Percentiles rank a stretch among this genome's conserved stretches.
These are phyloP conservation scores for Coriaria nepalensis DNA, from an alignment of 306 rosid species.

Conservation along the genomic window DNA sequence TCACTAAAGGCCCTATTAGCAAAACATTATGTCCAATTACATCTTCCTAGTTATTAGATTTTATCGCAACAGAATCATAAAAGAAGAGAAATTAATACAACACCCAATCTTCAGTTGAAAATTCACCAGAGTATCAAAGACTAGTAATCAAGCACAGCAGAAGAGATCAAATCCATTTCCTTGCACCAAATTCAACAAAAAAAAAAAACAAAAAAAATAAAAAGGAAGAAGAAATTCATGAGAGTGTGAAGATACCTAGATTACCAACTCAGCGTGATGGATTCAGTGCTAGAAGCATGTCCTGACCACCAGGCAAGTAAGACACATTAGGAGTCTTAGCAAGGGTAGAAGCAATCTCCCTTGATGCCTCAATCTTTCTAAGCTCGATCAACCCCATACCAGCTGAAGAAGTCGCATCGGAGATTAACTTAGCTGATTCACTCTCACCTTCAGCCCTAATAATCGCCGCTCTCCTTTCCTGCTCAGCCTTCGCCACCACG, in stretches of 20 bases:
- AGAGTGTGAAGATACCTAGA: background rate
- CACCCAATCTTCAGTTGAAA: no score
- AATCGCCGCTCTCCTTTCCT: slow-evolving; percentile 80
- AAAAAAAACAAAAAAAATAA: no score
- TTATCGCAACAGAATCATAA: no score
- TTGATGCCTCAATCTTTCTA: slow-evolving; percentile 77
- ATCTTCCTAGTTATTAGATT: no score
- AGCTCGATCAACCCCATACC: slow-evolving; percentile 75
- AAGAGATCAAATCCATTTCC: no score
- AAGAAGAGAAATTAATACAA: no score
- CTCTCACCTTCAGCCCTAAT: slow-evolving; percentile 92
- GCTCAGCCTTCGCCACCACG: slow-evolving; percentile 89
- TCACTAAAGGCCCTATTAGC: no score
- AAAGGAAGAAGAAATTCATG: no score
- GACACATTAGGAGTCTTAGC: slow-evolving; percentile 76
- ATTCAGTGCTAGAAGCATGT: slow-evolving; percentile 58
- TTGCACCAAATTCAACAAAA: no score
- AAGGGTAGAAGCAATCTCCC: slow-evolving; percentile 66
- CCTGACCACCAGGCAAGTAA: slow-evolving; percentile 48
- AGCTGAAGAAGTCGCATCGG: slow-evolving; percentile 56
- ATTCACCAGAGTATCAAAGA: no score
- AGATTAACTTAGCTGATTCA: slow-evolving; percentile 76
- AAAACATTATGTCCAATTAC: no score
- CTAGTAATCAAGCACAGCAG: no score
- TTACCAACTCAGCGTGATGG: slow-evolving; percentile 50